These are phyloP conservation scores for Allium cepa DNA, from an alignment of 106 monocot species.

Conservation along the genomic window DNA sequence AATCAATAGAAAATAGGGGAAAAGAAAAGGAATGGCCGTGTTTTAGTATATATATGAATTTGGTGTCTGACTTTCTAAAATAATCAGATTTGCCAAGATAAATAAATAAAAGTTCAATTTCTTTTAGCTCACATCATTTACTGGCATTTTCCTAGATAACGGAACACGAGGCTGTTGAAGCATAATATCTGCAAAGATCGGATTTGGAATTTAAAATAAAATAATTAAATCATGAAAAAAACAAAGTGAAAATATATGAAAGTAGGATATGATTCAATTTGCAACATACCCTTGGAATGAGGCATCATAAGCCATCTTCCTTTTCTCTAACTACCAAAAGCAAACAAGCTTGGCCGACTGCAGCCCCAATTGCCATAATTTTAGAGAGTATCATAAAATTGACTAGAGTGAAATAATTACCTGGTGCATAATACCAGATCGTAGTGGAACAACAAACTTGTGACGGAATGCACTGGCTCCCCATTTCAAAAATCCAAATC, in stretches of 20 bases:
- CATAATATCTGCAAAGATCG: conserved; percentile 42
- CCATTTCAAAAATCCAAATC: too few relatives aligned
- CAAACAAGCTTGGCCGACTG: conserved; percentile 85
- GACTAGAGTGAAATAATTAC: too few relatives aligned
- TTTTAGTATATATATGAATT: too few relatives aligned
- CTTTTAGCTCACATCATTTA: conserved; percentile 96
- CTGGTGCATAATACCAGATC: too few relatives aligned
- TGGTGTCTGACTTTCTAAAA: too few relatives aligned
- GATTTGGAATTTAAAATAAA: conserved; percentile 11
- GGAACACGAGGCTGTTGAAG: conserved; percentile 97
- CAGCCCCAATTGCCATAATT: conserved; percentile 83
- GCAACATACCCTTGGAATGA: conserved; percentile 68
- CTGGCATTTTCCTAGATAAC: conserved; percentile 82
- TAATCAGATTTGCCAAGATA: too few relatives aligned
- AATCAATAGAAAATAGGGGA: too few relatives aligned
- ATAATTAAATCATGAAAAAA: too few relatives aligned
- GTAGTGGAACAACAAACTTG: too few relatives aligned
- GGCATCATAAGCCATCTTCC: conserved; percentile 96
- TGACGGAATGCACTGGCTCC: too few relatives aligned
- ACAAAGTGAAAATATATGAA: too few relatives aligned
- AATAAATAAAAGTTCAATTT: conserved; percentile 37
- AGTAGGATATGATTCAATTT: not conserved
- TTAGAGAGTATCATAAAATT: not conserved
- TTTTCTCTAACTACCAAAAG: conserved; percentile 93
- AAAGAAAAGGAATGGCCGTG: too few relatives aligned